Evolutionary conservation across 148 eudicot species (phyloP).

Genomic region (Dysphania ambrosioides): DNA sequence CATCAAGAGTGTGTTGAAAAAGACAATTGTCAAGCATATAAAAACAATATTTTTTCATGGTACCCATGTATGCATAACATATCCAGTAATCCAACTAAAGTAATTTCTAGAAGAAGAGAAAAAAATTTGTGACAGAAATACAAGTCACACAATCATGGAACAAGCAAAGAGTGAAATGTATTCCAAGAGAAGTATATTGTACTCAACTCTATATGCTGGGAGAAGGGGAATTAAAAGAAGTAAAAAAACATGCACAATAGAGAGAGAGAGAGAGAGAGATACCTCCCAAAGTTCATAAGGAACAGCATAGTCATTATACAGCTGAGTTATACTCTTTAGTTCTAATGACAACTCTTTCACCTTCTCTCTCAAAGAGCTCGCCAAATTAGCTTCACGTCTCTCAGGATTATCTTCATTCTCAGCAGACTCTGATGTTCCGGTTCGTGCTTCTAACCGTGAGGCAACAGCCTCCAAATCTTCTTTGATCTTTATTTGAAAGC

Average conservation of each 20-base stretch:
- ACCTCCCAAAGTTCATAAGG: conserved; percentile 99
- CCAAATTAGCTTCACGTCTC: conserved; percentile 39
- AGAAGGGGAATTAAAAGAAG: background rate
- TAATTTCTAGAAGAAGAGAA: too few relatives aligned
- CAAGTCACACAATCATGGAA: background rate
- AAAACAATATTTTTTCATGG: background rate
- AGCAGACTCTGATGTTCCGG: conserved; percentile 54
- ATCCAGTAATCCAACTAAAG: too few relatives aligned
- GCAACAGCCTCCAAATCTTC: conserved; percentile 63
- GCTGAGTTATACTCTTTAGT: conserved; percentile 80
- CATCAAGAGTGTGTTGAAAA: background rate
- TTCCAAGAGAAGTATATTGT: background rate
- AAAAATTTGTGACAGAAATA: background rate
- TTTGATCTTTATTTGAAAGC: conserved; percentile 81
- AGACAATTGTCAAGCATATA: background rate
- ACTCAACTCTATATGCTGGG: background rate
- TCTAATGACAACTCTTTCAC: conserved; percentile 78
- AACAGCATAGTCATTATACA: conserved; percentile 93
- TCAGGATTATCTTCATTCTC: conserved; percentile 39
- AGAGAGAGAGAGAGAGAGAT: conserved; percentile 12
- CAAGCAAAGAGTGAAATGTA: background rate
- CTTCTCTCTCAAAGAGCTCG: conserved; percentile 48
- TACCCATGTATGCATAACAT: background rate
- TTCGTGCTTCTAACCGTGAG: conserved; percentile 49
- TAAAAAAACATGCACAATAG: background rate